A percentile compares a stretch with the other conserved stretches of the same genome.
Conservation (phyloP, 1,284 basidiomycete genomes). For the Waitea zeae region DNA sequence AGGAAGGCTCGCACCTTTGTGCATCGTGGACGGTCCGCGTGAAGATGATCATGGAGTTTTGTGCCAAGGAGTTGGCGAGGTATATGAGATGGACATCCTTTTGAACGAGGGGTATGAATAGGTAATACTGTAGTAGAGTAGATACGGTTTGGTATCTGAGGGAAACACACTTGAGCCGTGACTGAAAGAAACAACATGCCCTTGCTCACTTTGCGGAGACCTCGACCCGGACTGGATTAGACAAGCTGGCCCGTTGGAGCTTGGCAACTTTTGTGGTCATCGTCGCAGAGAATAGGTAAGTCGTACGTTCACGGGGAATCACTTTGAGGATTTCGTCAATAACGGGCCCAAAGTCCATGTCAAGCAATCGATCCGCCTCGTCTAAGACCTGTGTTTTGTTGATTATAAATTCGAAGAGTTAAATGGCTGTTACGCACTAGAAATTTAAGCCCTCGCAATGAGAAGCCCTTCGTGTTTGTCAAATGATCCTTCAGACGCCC, state of each 20-base stretch:
- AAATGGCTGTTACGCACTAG: constrained; percentile 36
- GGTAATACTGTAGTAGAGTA: constrained; percentile 90
- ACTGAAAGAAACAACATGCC: constrained; percentile 19
- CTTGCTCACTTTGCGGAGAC: constrained; percentile 67
- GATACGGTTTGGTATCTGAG: constrained; percentile 90
- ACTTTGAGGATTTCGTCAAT: constrained; percentile 97
- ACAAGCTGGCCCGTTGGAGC: constrained; percentile 88
- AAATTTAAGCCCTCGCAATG: constrained; percentile 75
- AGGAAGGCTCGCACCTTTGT: constrained; percentile 34
- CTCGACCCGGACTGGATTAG: constrained; percentile 90
- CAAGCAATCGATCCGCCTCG: constrained; percentile 91
- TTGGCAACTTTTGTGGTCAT: constrained; percentile 99
- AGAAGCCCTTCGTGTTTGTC: constrained; percentile 98
- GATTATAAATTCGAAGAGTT: constrained; percentile 5
- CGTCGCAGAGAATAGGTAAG: constrained; percentile 97
- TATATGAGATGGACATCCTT: constrained; percentile 91
- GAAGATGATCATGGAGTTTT: constrained; percentile 93
- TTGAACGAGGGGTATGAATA: constrained; percentile 83
- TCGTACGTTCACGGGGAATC: constrained; percentile 88
- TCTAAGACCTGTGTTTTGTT: constrained; percentile 61
- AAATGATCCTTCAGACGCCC: constrained; percentile 92
- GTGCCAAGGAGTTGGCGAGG: constrained; percentile 77
- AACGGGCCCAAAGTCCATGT: constrained; percentile 95
- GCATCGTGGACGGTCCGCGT: constrained; percentile 93
- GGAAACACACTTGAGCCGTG: constrained; percentile 3